These are phyloP conservation scores for Strobilomyces echinocephalus DNA, from an alignment of 768 basidiomycete species.

Conservation along the genomic window DNA sequence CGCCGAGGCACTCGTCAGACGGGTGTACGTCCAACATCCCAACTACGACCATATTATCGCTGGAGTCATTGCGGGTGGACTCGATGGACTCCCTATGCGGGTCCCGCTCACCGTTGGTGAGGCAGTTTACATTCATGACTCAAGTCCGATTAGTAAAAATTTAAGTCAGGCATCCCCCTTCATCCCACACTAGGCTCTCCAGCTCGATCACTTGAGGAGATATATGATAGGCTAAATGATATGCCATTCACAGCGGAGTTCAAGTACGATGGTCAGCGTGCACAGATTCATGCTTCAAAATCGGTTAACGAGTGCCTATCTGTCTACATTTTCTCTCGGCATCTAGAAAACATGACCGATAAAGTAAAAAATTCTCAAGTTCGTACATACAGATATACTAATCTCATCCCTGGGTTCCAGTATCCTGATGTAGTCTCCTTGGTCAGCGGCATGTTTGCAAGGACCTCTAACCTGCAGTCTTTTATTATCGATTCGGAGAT, in stretches of 20 bases:
- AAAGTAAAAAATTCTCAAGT: slow-evolving; percentile 45
- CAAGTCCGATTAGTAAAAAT: slow-evolving; percentile 8
- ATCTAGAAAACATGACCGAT: slow-evolving; percentile 88
- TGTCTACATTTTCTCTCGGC: slow-evolving; percentile 78
- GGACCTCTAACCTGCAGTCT: slow-evolving; percentile 41
- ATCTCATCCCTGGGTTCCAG: slow-evolving; percentile 34
- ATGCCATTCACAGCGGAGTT: slow-evolving; percentile 80
- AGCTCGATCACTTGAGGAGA: slow-evolving; percentile 74
- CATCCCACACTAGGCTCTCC: slow-evolving; percentile 86
- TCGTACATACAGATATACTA: background rate
- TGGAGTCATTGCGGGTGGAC: slow-evolving; percentile 55
- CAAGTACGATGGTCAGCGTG: slow-evolving; percentile 87
- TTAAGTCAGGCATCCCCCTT: slow-evolving; percentile 65
- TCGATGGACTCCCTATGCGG: slow-evolving; percentile 52
- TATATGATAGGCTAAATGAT: slow-evolving; percentile 66
- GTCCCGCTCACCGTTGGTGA: slow-evolving; percentile 70
- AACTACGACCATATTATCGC: slow-evolving; percentile 66
- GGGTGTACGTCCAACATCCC: slow-evolving; percentile 75
- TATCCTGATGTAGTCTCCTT: slow-evolving; percentile 78
- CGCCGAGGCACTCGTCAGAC: slow-evolving; percentile 64
- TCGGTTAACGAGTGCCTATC: slow-evolving; percentile 23
- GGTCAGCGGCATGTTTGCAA: slow-evolving; percentile 46
- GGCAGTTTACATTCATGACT: slow-evolving; percentile 19
- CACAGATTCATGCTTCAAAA: slow-evolving; percentile 63
- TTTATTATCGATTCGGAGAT: slow-evolving; percentile 86